Evolutionary conservation across 2,329 filamentous ascomycete species (phyloP), one percentile per base, ranked within the genome.

Genomic region (Paradendryphiella salina): DNA sequence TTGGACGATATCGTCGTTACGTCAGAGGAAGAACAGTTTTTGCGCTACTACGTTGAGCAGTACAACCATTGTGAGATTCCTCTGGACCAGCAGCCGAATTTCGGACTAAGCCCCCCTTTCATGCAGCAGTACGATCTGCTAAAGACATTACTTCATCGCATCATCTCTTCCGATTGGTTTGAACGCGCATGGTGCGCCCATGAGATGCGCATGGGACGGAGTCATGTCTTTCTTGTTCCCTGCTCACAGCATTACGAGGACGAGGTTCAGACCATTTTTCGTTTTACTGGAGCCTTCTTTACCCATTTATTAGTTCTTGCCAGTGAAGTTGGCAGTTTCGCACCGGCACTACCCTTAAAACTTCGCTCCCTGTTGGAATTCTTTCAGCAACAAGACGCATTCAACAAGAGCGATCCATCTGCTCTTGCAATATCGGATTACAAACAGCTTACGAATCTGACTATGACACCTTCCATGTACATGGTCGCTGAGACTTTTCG

Each of bases 181-280:
- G 70, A 71, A 40, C 64, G 76, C 33, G 76, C 76, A 8, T 78
- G 75, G 75, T 78, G 76, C 49, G 60, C 70, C 39, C 74, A 76
- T 50, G 76, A 78, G 60, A 75, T 78, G 73, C 61, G 69, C 20
- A 61, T 76, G 37, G 74, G 70, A 5, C 66, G 68, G 35, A 65
- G 69, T 23, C 74, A 75, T 50, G 61, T 78, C 11, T 77, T 78
- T 50, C 60, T 78, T 0, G 58, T 77, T 4, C 72, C 73, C 11
- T 75, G 71, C 47, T 60, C 62, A 3, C 56, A 61, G 13, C 46
- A 57, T 4, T 59, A 60, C 29, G 60, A 60, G 20, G 60, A 66
- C 4, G 59, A 64, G 20, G 38, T 55, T 4, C 57, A 61, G 35
- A 61, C 63, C 1, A 51, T 73, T 5, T 45, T 77, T 9, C 62